Evolutionary conservation across 2,329 filamentous ascomycete species (phyloP), one percentile per base, ranked within the genome.

Genomic region (Penicillium paneum): DNA sequence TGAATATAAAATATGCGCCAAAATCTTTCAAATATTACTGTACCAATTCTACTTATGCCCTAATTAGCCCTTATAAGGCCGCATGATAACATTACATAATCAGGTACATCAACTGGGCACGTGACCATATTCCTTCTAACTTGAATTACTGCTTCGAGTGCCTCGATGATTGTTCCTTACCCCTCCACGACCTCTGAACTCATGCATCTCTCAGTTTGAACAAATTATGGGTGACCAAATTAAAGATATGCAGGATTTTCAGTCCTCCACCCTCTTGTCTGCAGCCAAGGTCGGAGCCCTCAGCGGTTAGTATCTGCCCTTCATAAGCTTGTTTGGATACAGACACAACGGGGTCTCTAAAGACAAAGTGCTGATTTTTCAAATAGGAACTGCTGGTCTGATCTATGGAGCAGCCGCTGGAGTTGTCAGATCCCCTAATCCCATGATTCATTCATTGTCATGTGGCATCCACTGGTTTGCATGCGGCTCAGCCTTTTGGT

Each of bases 401-500:
- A 69, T 89, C 29, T 78, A 84, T 49, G 88, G 88, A 34, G 86
- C 88, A 48, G 82, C 87, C 46, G 81, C 82, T 34, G 91, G 90
- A 28, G 87, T 95, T 43, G 72, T 92, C 44, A 82, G 85, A 54
- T 87, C 87, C 17, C 80, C 78, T 21, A 83, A 89, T 4, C 80
- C 83, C 4, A 70, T 84, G 2, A 73, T 93, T 7, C 93, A 91
- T 74, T 87, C 90, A 0, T 63, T 87, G 12, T 81, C 86, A 35
- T 86, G 87, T 21, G 88, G 90, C 17, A 78, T 90, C 38, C 91
- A 96, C 74, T 96, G 90, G 83, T 90, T 90, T 72, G 81, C 83
- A 39, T 80, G 95, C 36, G 90, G 90, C 34, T 84, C 82, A 43
- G 88, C 84, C 15, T 97, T 87, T 69, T 93, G 86, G 80, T 86